These are phyloP conservation scores for Xylariaceae sp. DNA, from an alignment of 2,329 filamentous ascomycete genomes.

Conservation along the genomic window DNA sequence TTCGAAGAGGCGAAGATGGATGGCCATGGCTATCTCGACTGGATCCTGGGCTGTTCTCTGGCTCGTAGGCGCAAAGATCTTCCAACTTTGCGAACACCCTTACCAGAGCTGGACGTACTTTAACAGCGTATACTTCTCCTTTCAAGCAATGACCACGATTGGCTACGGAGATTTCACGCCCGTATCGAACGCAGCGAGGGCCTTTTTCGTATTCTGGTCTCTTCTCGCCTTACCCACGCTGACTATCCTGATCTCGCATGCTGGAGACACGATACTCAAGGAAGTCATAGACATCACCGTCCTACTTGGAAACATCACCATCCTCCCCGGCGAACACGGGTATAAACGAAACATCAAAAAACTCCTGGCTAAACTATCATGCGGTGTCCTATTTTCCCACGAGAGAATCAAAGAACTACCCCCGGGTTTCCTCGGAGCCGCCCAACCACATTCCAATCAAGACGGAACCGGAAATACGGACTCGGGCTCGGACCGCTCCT, in stretches of 20 bases:
- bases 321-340: constrained; percentile 52
- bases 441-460: constrained; percentile 24
- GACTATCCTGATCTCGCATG: constrained; percentile 78
- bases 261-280: constrained; percentile 77
- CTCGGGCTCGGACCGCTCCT: constrained; percentile 27
- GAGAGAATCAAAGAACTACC: constrained; percentile 35
- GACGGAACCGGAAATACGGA: constrained; percentile 22
- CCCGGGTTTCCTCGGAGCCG: constrained; percentile 39
- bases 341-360: constrained; percentile 43
- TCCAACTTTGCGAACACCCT: constrained; percentile 48
- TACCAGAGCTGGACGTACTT: constrained; percentile 70
- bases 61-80: constrained; percentile 74
- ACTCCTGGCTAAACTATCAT: constrained; percentile 39
- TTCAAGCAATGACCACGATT: constrained; percentile 75
- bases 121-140: constrained; percentile 77
- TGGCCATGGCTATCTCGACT: constrained; percentile 62
- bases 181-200: constrained; percentile 68
- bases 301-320: constrained; percentile 53
- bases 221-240: constrained; percentile 80
- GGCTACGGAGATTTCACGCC: constrained; percentile 81
- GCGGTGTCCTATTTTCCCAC: constrained; percentile 40
- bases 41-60: constrained; percentile 68
- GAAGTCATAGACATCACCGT: constrained; percentile 51
- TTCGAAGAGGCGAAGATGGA: constrained; percentile 64
- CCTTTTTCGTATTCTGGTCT: constrained; percentile 93